Evolutionary conservation across 805 yeast species (phyloP).

Genomic region (Debaryomyces tyrocola): DNA sequence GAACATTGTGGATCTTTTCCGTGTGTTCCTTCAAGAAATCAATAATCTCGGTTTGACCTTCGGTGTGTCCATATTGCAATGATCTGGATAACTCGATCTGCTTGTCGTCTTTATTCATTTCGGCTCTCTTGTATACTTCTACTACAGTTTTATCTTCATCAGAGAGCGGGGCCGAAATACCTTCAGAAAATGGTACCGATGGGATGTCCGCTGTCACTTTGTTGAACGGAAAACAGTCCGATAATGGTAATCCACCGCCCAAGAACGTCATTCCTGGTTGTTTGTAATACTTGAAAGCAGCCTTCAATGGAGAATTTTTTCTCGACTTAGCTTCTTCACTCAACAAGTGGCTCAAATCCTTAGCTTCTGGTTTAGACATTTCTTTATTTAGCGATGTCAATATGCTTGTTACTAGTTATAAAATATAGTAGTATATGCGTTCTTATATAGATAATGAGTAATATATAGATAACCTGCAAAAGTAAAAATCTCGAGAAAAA

Average conservation of each 20-base stretch:
- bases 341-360: constrained; percentile 72
- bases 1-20: constrained; percentile 44
- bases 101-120: constrained; percentile 18
- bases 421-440: neutral
- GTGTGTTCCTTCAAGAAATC: constrained; percentile 78
- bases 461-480: neutral
- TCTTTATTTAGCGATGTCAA: neutral
- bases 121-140: constrained; percentile 38
- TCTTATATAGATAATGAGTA: neutral
- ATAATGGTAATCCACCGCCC: constrained; percentile 93
- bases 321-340: constrained; percentile 80
- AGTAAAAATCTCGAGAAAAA: neutral
- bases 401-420: neutral
- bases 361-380: constrained; percentile 42
- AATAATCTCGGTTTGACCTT: constrained; percentile 73
- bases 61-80: constrained; percentile 88
- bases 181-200: constrained; percentile 73
- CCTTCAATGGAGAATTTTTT: constrained; percentile 75
- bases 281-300: constrained; percentile 74
- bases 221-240: constrained; percentile 92
- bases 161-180: constrained; percentile 66
- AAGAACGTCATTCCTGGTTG: constrained; percentile 80
- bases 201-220: constrained; percentile 70
- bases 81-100: constrained; percentile 79
- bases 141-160: constrained; percentile 40